Percentiles rank a stretch among this genome's conserved stretches.
These are phyloP conservation scores for Lachancea cidri DNA, from an alignment of 805 yeast species.

Conservation along the genomic window DNA sequence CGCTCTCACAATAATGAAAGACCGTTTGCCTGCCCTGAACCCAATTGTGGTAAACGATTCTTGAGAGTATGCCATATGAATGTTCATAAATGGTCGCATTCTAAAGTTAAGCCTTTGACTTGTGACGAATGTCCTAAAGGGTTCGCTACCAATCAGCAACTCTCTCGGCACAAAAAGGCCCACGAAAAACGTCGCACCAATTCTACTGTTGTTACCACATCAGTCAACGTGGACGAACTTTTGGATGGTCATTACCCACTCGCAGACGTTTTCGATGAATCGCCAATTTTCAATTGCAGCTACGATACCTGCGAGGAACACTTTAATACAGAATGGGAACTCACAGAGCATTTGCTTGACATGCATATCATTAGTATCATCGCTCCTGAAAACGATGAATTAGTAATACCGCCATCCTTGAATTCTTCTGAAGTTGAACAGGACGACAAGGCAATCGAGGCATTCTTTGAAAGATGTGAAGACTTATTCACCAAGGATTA, in stretches of 20 bases:
- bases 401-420: neutral
- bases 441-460: slow-evolving; percentile 3
- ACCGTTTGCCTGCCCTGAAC: slow-evolving; percentile 59
- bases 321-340: neutral
- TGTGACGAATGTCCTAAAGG: slow-evolving; percentile 58
- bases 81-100: slow-evolving; percentile 72
- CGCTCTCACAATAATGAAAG: slow-evolving; percentile 76
- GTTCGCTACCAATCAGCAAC: slow-evolving; percentile 53
- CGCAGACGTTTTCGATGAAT: neutral
- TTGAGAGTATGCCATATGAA: slow-evolving; percentile 73
- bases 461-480: slow-evolving; percentile 1
- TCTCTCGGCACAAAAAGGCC: slow-evolving; percentile 54
- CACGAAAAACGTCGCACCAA: slow-evolving; percentile 36
- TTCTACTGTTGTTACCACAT: slow-evolving; percentile 8
- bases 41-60: slow-evolving; percentile 58
- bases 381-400: neutral
- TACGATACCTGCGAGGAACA: neutral
- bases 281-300: slow-evolving; percentile 1
- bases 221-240: neutral
- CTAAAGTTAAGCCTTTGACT: slow-evolving; percentile 47
- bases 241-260: no score
- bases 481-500: slow-evolving; percentile 1
- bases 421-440: neutral
- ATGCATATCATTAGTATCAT: neutral
- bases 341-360: slow-evolving; percentile 4